Percentiles rank a stretch among this genome's conserved stretches.
phyloP scores from a whole-genome alignment of 345 rosid species.

The Rhodomyrtus tomentosa region DNA sequence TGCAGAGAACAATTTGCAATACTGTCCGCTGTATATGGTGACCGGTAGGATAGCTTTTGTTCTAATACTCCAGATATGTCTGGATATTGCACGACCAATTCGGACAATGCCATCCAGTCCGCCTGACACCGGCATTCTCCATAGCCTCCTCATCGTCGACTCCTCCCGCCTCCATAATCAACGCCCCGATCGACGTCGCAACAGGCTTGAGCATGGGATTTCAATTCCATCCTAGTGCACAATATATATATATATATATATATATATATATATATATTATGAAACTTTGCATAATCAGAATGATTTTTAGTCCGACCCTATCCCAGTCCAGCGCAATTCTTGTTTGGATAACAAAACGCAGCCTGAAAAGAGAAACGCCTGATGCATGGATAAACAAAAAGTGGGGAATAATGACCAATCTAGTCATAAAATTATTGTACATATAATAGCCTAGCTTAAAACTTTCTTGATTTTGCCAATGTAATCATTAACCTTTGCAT shows the following conservation, averaged over 20 bases:
- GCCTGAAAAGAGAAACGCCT: background rate
- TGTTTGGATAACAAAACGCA: background rate
- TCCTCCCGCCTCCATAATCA: conserved; percentile 59
- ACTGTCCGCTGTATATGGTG: too few relatives aligned
- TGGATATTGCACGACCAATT: conserved; percentile 1
- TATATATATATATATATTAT: too few relatives aligned
- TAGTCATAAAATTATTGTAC: background rate
- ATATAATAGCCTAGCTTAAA: too few relatives aligned
- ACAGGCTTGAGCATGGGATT: conserved; percentile 40
- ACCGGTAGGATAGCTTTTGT: too few relatives aligned
- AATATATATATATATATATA: too few relatives aligned
- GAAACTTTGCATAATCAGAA: background rate
- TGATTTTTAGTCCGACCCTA: background rate
- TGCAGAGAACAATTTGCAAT: background rate
- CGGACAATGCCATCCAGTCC: conserved; percentile 54
- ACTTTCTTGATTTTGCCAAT: background rate
- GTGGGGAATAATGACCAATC: background rate
- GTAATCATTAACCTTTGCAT: fast-evolving
- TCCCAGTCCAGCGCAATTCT: too few relatives aligned
- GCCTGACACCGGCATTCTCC: conserved; percentile 54
- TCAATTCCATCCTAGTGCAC: background rate
- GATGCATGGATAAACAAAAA: fast-evolving
- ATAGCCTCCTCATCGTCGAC: conserved; percentile 57
- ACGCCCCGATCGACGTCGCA: conserved; percentile 47
- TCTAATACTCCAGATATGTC: too few relatives aligned